Conservation (phyloP, 306 rosid species). For the Vigna angularis region DNA sequence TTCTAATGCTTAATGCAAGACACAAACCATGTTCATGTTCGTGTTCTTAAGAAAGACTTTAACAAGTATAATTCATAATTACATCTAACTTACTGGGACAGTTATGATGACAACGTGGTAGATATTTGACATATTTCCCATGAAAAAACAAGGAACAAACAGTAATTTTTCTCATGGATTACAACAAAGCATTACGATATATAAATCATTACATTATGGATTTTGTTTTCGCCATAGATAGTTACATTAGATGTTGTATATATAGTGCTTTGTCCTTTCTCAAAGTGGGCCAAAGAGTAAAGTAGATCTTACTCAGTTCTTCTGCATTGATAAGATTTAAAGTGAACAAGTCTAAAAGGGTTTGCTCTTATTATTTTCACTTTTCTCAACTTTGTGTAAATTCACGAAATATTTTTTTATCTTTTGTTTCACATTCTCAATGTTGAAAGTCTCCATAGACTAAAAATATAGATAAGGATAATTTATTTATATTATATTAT, state of each 20-base stretch:
- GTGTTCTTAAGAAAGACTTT: too few species aligned
- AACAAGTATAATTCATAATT: too few species aligned
- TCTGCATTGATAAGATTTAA: slow-evolving; percentile 4
- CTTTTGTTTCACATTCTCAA: neutral
- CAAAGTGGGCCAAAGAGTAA: slow-evolving; percentile 29
- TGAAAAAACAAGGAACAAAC: neutral
- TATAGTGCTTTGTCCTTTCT: slow-evolving; percentile 28
- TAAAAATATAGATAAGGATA: too few species aligned
- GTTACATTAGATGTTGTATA: slow-evolving; percentile 18
- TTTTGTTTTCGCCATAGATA: neutral
- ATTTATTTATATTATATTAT: too few species aligned
- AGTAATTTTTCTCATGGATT: neutral
- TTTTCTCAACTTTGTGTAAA: neutral
- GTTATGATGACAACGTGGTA: neutral
- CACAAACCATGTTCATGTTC: neutral
- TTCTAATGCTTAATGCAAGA: slow-evolving; percentile 19
- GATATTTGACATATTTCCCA: neutral
- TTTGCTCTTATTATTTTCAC: neutral
- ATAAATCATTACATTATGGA: neutral
- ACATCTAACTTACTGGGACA: neutral
- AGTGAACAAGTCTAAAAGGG: neutral
- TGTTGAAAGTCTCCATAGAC: too few species aligned
- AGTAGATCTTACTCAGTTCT: neutral
- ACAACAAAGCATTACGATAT: neutral
- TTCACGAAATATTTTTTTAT: too few species aligned